A percentile compares a stretch with the other conserved stretches of the same genome.
Evolutionary conservation across 257 asterid species (phyloP).

Genomic region (Misopates orontium): DNA sequence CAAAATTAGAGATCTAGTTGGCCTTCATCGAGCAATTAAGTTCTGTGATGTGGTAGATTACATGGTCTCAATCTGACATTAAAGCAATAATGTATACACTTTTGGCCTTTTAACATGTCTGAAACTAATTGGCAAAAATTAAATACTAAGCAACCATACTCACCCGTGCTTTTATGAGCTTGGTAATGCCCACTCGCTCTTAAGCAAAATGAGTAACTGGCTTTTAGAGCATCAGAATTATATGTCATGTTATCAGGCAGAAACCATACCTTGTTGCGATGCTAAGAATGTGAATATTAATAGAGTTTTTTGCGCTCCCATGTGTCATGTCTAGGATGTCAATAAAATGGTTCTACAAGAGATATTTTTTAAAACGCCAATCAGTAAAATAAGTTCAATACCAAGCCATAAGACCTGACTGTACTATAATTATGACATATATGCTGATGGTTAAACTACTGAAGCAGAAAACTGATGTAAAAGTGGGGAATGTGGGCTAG

Average conservation of each 20-base stretch:
- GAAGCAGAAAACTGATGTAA: slow-evolving; percentile 1
- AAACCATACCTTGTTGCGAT: slow-evolving; percentile 61
- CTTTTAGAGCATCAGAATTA: slow-evolving; percentile 9
- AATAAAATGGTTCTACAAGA: slow-evolving; percentile 76
- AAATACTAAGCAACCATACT: slow-evolving; percentile 16
- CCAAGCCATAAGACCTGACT: slow-evolving; percentile 20
- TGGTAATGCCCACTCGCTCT: slow-evolving; percentile 20
- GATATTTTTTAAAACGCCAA: slow-evolving; percentile 13
- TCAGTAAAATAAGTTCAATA: slow-evolving; percentile 26
- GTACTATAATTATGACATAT: slow-evolving; percentile 1
- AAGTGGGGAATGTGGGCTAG: neutral
- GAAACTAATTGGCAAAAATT: slow-evolving; percentile 7
- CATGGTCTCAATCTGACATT: neutral
- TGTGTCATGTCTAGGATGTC: slow-evolving; percentile 72
- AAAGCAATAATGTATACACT: neutral
- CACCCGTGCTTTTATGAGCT: slow-evolving; percentile 6
- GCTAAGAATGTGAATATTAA: slow-evolving; percentile 61
- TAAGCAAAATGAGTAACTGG: slow-evolving; percentile 22
- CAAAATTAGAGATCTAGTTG: too few species aligned
- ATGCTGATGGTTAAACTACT: slow-evolving; percentile 13
- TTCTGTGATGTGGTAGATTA: neutral
- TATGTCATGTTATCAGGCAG: slow-evolving; percentile 3
- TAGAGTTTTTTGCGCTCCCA: slow-evolving; percentile 72
- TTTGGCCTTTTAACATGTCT: neutral
- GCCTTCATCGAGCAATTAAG: slow-evolving; percentile 5